Evolutionary conservation across 352 stramenopile species (phyloP).

Genomic region (Pythium angustatum): DNA sequence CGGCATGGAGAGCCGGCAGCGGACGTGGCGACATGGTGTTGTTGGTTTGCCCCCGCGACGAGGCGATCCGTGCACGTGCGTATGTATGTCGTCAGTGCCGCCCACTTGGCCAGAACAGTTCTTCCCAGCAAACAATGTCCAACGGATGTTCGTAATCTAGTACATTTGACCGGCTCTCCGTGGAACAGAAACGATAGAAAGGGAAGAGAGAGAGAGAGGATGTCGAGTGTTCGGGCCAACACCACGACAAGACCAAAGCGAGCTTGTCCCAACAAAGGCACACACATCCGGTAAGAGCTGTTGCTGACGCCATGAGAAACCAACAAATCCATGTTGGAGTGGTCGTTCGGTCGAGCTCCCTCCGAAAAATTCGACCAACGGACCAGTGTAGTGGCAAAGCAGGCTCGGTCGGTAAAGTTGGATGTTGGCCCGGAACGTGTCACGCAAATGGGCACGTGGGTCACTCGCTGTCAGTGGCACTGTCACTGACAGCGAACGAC

Average conservation of each 20-base stretch:
- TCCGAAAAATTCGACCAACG: too few species aligned
- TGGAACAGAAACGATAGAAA: not conserved
- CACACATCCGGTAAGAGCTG: not conserved
- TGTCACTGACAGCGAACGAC: too few species aligned
- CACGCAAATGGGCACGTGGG: too few species aligned
- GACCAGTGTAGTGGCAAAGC: too few species aligned
- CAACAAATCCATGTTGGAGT: too few species aligned
- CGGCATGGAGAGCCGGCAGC: not conserved
- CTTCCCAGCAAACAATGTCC: not conserved
- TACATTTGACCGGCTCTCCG: slow-evolving; percentile 11
- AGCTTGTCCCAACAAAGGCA: not conserved
- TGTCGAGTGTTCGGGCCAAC: not conserved
- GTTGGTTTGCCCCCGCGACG: too few species aligned
- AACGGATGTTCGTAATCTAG: not conserved
- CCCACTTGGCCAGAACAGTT: slow-evolving; percentile 1
- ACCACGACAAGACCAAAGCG: not conserved
- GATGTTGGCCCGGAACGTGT: too few species aligned
- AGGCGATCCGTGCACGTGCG: slow-evolving; percentile 2
- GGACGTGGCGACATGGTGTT: slow-evolving; percentile 9
- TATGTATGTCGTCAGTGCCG: not conserved
- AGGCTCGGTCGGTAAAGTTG: too few species aligned
- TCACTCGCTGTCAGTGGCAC: too few species aligned
- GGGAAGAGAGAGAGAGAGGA: not conserved
- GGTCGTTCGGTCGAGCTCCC: too few species aligned
- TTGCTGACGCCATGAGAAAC: too few species aligned